phyloP scores from a whole-genome alignment of 106 monocot species.

The Iris macrosiphon region DNA sequence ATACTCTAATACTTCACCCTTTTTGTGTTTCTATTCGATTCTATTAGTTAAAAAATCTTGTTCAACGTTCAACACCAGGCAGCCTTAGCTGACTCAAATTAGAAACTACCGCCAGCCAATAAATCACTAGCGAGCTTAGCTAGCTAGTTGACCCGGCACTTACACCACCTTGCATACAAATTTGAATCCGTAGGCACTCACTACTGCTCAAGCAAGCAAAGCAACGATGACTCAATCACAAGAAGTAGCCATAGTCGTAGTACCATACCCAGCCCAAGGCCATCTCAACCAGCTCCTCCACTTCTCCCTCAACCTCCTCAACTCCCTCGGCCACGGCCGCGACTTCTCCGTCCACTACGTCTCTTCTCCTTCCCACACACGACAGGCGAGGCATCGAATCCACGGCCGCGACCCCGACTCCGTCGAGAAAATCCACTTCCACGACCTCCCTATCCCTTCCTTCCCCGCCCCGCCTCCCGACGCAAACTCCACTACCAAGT shows the following conservation, averaged over 20 bases:
- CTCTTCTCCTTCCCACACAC: conserved; percentile 35
- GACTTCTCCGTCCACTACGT: conserved; percentile 48
- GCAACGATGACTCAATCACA: too few species aligned
- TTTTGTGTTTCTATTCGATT: too few species aligned
- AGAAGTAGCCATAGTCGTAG: conserved; percentile 27
- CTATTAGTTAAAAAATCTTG: too few species aligned
- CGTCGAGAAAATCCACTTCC: conserved; percentile 25
- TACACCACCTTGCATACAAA: too few species aligned
- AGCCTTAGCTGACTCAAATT: too few species aligned
- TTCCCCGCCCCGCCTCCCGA: conserved; percentile 18
- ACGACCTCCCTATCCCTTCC: conserved; percentile 25
- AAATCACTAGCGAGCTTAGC: too few species aligned
- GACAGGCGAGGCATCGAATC: conserved; percentile 32
- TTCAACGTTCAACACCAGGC: too few species aligned
- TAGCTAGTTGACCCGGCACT: too few species aligned
- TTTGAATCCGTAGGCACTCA: too few species aligned
- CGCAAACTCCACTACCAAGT: conserved; percentile 8
- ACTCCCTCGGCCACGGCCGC: not conserved
- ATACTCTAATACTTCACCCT: too few species aligned
- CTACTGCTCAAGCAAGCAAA: too few species aligned
- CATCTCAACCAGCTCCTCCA: conserved; percentile 79
- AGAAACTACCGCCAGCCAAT: too few species aligned
- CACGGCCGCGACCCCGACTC: conserved; percentile 34
- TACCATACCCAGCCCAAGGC: conserved; percentile 62
- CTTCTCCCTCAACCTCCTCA: conserved; percentile 38